These are phyloP conservation scores for Cercospora sp. DNA, from an alignment of 2,329 filamentous ascomycete genomes.

Conservation along the genomic window DNA sequence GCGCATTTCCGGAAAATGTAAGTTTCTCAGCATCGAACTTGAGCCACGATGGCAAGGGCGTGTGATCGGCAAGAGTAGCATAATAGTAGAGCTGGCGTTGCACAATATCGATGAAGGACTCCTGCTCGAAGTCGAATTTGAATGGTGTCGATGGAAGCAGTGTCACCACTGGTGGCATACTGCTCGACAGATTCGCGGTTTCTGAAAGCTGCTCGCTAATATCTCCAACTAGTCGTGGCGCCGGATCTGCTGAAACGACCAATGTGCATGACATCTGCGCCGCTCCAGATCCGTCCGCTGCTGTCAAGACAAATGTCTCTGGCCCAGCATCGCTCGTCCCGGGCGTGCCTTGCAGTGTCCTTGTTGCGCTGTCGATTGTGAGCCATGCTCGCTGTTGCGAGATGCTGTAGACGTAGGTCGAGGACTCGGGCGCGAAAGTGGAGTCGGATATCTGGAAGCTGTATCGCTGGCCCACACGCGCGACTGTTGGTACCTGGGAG, in stretches of 20 bases:
- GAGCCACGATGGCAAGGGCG: slow-evolving; percentile 84
- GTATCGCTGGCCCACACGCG: slow-evolving; percentile 66
- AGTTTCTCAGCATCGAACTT: slow-evolving; percentile 66
- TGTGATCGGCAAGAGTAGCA: slow-evolving; percentile 71
- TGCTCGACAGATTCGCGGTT: slow-evolving; percentile 55
- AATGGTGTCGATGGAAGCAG: slow-evolving; percentile 41
- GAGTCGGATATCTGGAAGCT: slow-evolving; percentile 69
- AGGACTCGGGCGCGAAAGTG: slow-evolving; percentile 66
- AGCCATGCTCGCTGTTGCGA: slow-evolving; percentile 70
- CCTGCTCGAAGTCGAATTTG: slow-evolving; percentile 45
- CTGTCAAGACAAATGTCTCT: slow-evolving; percentile 65
- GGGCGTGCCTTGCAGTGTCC: slow-evolving; percentile 72
- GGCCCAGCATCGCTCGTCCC: slow-evolving; percentile 57
- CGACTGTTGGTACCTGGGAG: slow-evolving; percentile 78
- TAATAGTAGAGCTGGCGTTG: slow-evolving; percentile 65
- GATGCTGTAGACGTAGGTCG: slow-evolving; percentile 66
- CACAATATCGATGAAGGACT: slow-evolving; percentile 61
- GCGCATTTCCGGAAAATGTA: slow-evolving; percentile 70
- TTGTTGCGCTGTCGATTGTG: slow-evolving; percentile 63
- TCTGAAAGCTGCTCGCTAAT: slow-evolving; percentile 58
- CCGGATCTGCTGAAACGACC: slow-evolving; percentile 62
- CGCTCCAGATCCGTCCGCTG: slow-evolving; percentile 65
- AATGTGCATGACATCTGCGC: slow-evolving; percentile 67
- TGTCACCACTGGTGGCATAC: slow-evolving; percentile 59
- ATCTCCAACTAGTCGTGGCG: slow-evolving; percentile 58